Evolutionary conservation across 331 rosid genomes (phyloP), one percentile per base, ranked within the genome.

Genomic region (Saraca asoca): DNA sequence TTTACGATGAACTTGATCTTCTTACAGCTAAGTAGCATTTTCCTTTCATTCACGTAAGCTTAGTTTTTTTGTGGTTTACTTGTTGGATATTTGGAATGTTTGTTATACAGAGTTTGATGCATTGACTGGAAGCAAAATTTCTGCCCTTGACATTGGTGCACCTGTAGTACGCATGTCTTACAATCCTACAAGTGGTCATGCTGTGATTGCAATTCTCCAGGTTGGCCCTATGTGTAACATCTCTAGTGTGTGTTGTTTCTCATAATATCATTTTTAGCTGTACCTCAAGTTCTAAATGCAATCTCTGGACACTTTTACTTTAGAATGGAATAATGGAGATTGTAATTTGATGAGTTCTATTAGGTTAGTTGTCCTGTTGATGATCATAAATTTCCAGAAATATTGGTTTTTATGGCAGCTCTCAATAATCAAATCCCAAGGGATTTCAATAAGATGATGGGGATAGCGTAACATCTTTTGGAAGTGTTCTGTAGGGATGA

Each of bases 101-200:
- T 24, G 31, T 24, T 1, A 18, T 58, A 52, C 81, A 94, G 99
- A 94, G 72, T 86, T 87, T 70, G 99, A 94, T 81, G 97, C 97
- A 39, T 75, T 90, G 66, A 90, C 99, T 17, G 99, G 99, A 72
- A 75, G 90, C 90, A 94, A 88, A 86, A 85, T 88, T 66, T 83
- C 99, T 18, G 83, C 97, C 57, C 88, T 94, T 77, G 85, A 94
- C 72, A 83, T 94, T 66, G 99, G 99, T 58, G 86, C 91, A 29
- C 97, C 96, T 54, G 96, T 83, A 67, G 96, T 90, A 10, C 95
- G 96, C 59, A 94, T 94, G 99, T 72, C 91, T 58, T 94, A 94
- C 66, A 86, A 95, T 71, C 96, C 96, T 57, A 90, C 95, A 20
- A 80, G 88, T 76, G 97, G 86, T 46, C 99, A 90, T 83, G 80